Evolutionary conservation across 2,329 filamentous ascomycete species (phyloP).

Genomic region (Aspergillus fischeri): DNA sequence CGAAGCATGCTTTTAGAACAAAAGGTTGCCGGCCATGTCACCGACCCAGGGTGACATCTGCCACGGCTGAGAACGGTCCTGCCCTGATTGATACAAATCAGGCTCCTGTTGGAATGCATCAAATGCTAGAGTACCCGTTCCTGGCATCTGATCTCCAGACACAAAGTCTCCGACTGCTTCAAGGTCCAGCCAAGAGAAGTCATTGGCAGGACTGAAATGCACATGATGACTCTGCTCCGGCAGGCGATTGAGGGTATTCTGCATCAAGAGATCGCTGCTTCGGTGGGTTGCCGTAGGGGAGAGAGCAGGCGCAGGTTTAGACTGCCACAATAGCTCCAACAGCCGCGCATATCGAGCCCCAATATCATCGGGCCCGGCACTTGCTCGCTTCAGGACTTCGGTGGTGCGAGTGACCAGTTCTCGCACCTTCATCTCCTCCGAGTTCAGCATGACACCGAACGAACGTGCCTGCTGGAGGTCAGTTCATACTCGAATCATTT

Average conservation of each 20-base stretch:
- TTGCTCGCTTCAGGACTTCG: constrained; percentile 56
- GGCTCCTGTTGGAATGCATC: constrained; percentile 34
- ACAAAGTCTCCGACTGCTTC: constrained; percentile 58
- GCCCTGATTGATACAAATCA: constrained; percentile 26
- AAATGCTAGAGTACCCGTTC: constrained; percentile 31
- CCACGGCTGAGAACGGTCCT: constrained; percentile 33
- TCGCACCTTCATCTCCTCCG: constrained; percentile 54
- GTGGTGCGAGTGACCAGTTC: constrained; percentile 57
- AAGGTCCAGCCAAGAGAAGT: constrained; percentile 60
- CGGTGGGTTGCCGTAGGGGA: constrained; percentile 24
- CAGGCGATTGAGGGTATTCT: constrained; percentile 27
- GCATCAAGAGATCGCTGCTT: constrained; percentile 30
- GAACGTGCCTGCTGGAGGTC: constrained; percentile 46
- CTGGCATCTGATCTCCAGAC: constrained; percentile 41
- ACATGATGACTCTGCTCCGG: constrained; percentile 33
- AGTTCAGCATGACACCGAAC: constrained; percentile 55
- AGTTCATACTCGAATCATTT: background rate
- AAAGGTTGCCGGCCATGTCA: constrained; percentile 36
- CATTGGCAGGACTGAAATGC: constrained; percentile 47
- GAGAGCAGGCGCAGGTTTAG: constrained; percentile 27
- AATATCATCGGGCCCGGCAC: constrained; percentile 55
- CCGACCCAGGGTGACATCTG: constrained; percentile 38
- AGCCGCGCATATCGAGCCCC: constrained; percentile 60
- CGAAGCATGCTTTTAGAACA: constrained; percentile 22
- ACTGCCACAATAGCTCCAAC: constrained; percentile 58